Evolutionary conservation across 139 green algal genomes (phyloP), one percentile per base, ranked within the genome.

Genomic region (Coelastrella sp.): DNA sequence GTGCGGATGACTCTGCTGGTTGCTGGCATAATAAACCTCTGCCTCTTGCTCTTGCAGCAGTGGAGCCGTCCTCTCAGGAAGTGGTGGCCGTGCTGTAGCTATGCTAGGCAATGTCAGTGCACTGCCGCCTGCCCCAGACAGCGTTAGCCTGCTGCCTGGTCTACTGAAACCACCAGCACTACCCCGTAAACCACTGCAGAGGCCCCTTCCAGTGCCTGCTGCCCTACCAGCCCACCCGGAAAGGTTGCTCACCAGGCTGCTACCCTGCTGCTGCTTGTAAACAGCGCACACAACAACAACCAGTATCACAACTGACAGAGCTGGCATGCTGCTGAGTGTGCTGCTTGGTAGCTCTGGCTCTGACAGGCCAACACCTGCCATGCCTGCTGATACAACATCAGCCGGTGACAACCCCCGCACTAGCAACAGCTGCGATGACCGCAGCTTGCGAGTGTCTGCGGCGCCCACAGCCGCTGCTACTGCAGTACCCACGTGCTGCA

Each of bases 11-110:
- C 20, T 49, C 10, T 74, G 84, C 84, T 82, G 84, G 68, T 24
- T 88, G 84, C 84, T 88, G 6, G 84, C 66, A 88, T 88, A 81
- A 7, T 35, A 81, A 15, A 88, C 84, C 82, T 84, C 68, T 59
- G 74, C 78, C 17, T 27, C 66, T 6, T 57, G 84, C 84, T 81
- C 84, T 24, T 60, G 24, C 8, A 49, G 8, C 19, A 78, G 4
- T 24, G 35, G 24, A 22, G 61, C 68, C 11, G 24, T 12, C 68
- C 84, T 56, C 19, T 66, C 84, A 12, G 84, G 35, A 9, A 70
- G 20, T 10, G 68, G 84, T 57, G 20, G 49, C 84, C 68, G 20
- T 61, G 20, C 63, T 65, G 82, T 8, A 25, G 49, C 78, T 27
- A 20, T 10, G 10, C 7, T 24, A 11, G 78, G 17, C 49, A 61